These are phyloP conservation scores for Omphalotus guepiniiformis DNA, from an alignment of 768 basidiomycete genomes.

Conservation along the genomic window DNA sequence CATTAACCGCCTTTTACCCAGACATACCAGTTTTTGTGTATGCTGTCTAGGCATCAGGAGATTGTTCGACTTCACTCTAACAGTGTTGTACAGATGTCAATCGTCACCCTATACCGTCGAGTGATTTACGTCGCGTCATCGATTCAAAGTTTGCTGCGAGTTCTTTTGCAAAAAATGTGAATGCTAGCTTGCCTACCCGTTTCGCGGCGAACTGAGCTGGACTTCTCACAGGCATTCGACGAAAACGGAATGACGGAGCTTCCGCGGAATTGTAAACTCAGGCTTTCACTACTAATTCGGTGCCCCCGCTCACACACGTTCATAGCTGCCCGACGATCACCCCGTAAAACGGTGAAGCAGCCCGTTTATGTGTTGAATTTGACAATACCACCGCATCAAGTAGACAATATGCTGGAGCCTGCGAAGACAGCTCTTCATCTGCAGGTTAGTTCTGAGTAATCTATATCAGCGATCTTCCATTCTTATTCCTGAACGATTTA, in stretches of 20 bases:
- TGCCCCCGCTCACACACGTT: neutral
- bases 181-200: constrained; percentile 15
- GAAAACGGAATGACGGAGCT: constrained; percentile 52
- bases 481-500: constrained; percentile 2
- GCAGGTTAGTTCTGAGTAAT: constrained; percentile 40
- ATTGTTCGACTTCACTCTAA: neutral
- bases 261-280: constrained; percentile 20
- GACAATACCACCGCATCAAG: constrained; percentile 52
- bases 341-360: constrained; percentile 72
- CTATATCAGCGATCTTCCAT: neutral
- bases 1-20: constrained; percentile 27
- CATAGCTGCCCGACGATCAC: constrained; percentile 62
- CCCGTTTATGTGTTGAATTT: constrained; percentile 84
- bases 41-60: constrained; percentile 21
- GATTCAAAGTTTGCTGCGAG: constrained; percentile 63
- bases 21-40: constrained; percentile 88
- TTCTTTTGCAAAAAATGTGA: constrained; percentile 71
- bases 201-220: neutral
- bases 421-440: constrained; percentile 65
- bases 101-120: constrained; percentile 57
- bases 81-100: constrained; percentile 68
- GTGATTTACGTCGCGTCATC: constrained; percentile 67
- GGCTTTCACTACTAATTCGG: neutral
- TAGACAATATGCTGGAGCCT: constrained; percentile 84
- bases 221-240: constrained; percentile 55